Conservation (phyloP, 768 basidiomycete genomes). For the Mycena albidolilacea region DNA sequence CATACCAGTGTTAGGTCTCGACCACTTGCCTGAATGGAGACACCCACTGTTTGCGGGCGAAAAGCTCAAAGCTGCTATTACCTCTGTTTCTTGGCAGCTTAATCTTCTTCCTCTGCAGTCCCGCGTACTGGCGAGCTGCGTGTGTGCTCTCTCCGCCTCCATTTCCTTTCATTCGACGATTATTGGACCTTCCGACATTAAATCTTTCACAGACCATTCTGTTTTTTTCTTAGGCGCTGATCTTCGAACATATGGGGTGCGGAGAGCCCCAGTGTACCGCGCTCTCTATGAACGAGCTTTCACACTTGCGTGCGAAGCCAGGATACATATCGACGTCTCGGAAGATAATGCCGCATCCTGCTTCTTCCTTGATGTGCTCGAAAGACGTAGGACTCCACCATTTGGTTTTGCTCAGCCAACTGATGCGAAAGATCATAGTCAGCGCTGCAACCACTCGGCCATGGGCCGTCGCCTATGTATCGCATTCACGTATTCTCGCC, state of each 20-base stretch:
- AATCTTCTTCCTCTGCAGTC: slow-evolving; percentile 24
- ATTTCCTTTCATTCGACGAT: slow-evolving; percentile 31
- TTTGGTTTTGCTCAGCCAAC: not conserved
- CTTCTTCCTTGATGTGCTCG: slow-evolving; percentile 23
- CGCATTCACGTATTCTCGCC: slow-evolving; percentile 29
- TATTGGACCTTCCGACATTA: slow-evolving; percentile 22
- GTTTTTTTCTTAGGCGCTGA: slow-evolving; percentile 28
- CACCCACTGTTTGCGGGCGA: not conserved
- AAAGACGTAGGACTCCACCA: not conserved
- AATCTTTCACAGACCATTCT: slow-evolving; percentile 26
- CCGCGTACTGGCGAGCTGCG: slow-evolving; percentile 30
- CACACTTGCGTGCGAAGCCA: slow-evolving; percentile 16
- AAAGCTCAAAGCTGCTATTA: slow-evolving; percentile 3
- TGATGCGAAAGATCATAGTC: not conserved
- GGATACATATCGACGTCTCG: slow-evolving; percentile 28
- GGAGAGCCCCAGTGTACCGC: slow-evolving; percentile 29
- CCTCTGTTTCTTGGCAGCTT: slow-evolving; percentile 19
- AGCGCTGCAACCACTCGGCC: slow-evolving; percentile 13
- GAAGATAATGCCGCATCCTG: slow-evolving; percentile 32
- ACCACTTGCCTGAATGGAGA: not conserved
- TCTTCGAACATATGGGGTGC: slow-evolving; percentile 28
- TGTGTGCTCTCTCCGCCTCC: slow-evolving; percentile 20
- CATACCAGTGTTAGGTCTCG: not conserved
- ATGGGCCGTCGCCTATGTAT: slow-evolving; percentile 34
- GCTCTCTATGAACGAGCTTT: slow-evolving; percentile 25